phyloP scores from a whole-genome alignment of 108 stramenopile genomes.

The Skeletonema tropicum region DNA sequence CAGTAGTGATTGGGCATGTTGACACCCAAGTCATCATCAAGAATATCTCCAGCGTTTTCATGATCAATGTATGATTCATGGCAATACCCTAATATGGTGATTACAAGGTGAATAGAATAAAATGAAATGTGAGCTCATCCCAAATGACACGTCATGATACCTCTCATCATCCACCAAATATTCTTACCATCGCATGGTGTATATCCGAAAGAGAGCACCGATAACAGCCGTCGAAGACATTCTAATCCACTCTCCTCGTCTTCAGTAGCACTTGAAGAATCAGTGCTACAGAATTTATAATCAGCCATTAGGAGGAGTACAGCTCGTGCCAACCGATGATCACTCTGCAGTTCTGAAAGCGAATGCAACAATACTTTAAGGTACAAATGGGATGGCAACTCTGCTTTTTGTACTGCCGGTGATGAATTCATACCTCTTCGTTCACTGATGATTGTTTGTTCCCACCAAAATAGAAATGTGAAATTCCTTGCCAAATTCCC shows the following conservation, averaged over 20 bases:
- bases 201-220: conserved; percentile 45
- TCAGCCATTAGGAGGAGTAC: conserved; percentile 37
- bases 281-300: conserved; percentile 18
- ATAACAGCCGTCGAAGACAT: conserved; percentile 41
- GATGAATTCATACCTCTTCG: conserved; percentile 4
- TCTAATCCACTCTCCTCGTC: conserved; percentile 16
- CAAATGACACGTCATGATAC: not conserved
- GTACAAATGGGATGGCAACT: conserved; percentile 13
- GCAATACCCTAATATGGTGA: conserved; percentile 10
- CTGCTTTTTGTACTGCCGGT: not conserved
- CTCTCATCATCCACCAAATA: not conserved
- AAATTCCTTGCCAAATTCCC: conserved; percentile 35
- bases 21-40: conserved; percentile 16
- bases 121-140: not conserved
- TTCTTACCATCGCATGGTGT: conserved; percentile 40
- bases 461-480: conserved; percentile 39
- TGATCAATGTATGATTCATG: conserved; percentile 32
- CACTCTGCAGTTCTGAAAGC: conserved; percentile 57
- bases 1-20: conserved; percentile 50
- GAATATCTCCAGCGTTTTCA: conserved; percentile 9
- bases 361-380: conserved; percentile 55
- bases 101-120: not conserved
- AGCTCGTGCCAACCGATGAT: conserved; percentile 46
- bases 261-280: conserved; percentile 13
- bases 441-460: conserved; percentile 22